Conservation (phyloP, 306 rosid genomes). For the Amphicarpaea edgeworthii region DNA sequence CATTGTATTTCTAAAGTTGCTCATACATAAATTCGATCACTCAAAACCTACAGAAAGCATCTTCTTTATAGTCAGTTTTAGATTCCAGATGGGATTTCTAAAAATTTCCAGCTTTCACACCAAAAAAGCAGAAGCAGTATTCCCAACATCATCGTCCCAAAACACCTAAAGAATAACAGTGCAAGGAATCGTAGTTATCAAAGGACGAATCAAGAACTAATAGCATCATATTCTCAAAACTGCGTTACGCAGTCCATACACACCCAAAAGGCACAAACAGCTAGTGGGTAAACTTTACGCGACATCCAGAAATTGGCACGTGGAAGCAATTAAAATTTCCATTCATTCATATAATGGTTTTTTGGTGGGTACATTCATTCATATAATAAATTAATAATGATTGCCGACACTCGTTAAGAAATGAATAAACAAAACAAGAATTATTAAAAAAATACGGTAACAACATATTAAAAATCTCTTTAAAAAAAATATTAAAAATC, state of each 20-base stretch:
- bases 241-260: neutral
- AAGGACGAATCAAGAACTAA: slow-evolving; percentile 5
- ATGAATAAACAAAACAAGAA: neutral
- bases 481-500: no score
- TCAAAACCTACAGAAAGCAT: slow-evolving; percentile 3
- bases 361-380: no score
- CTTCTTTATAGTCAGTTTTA: neutral
- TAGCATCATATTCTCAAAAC: slow-evolving; percentile 38
- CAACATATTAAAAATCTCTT: neutral
- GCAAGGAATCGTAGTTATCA: slow-evolving; percentile 26
- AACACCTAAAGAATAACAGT: neutral
- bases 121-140: slow-evolving; percentile 40
- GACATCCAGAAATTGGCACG: slow-evolving; percentile 25
- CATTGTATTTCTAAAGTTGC: slow-evolving; percentile 9
- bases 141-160: slow-evolving; percentile 1
- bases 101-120: neutral
- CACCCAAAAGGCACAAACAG: slow-evolving; percentile 18
- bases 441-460: neutral
- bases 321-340: neutral
- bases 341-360: neutral
- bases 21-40: neutral
- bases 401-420: neutral
- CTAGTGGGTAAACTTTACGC: slow-evolving; percentile 36
- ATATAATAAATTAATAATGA: no score
- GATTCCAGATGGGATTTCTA: neutral